phyloP scores from a whole-genome alignment of 1,284 basidiomycete species.

The Sparassis latifolia region DNA sequence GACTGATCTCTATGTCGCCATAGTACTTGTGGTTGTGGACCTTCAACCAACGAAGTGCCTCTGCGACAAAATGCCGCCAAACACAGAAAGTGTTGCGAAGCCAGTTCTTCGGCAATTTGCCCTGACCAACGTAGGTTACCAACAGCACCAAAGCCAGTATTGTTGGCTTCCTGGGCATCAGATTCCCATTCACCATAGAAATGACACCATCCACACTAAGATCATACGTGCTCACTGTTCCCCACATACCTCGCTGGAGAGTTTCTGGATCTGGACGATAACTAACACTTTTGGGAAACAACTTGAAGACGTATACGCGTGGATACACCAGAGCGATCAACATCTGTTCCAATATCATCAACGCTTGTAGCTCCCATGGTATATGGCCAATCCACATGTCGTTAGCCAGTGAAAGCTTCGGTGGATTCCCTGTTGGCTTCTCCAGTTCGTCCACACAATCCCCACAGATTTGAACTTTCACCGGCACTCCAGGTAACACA shows the following conservation, averaged over 20 bases:
- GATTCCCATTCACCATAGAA: slow-evolving; percentile 24
- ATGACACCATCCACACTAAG: slow-evolving; percentile 19
- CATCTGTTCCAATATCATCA: slow-evolving; percentile 23
- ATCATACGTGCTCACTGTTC: slow-evolving; percentile 28
- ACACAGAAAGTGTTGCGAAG: slow-evolving; percentile 20
- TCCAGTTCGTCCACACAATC: neutral
- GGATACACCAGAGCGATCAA: slow-evolving; percentile 24
- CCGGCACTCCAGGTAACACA: neutral
- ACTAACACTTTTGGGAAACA: slow-evolving; percentile 15
- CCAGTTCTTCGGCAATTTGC: slow-evolving; percentile 19
- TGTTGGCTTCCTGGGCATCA: slow-evolving; percentile 24
- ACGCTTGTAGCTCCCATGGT: slow-evolving; percentile 13
- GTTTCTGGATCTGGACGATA: neutral
- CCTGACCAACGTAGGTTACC: slow-evolving; percentile 27
- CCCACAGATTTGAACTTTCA: neutral
- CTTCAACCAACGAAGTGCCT: slow-evolving; percentile 23
- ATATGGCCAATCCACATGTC: slow-evolving; percentile 22
- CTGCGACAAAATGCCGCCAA: slow-evolving; percentile 12
- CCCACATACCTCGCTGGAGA: slow-evolving; percentile 24
- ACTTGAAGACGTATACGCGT: slow-evolving; percentile 25
- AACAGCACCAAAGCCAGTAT: slow-evolving; percentile 27
- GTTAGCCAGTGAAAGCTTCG: slow-evolving; percentile 9
- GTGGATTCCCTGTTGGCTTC: neutral
- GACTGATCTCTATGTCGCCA: slow-evolving; percentile 23
- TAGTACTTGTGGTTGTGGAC: slow-evolving; percentile 28